Conservation (phyloP, 768 basidiomycete genomes). For the Psilocybe tampanensis region DNA sequence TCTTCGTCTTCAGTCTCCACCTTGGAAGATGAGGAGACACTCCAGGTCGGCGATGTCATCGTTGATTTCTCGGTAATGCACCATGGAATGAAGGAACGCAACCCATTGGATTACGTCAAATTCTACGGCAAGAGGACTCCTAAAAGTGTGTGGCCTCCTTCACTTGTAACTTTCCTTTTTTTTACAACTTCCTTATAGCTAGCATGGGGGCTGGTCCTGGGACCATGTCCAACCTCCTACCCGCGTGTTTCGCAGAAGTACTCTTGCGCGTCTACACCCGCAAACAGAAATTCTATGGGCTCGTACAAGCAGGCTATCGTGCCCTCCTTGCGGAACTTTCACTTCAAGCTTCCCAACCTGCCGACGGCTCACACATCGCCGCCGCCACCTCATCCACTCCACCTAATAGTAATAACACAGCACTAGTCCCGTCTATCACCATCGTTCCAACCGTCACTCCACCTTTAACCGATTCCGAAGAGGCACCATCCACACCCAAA, state of each 20-base stretch:
- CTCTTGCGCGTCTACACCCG: conserved; percentile 71
- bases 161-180: neutral
- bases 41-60: conserved; percentile 55
- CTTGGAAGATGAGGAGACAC: conserved; percentile 10
- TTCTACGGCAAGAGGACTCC: conserved; percentile 75
- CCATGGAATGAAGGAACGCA: conserved; percentile 72
- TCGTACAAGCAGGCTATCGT: conserved; percentile 73
- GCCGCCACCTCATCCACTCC: too few species aligned
- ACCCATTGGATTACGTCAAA: conserved; percentile 68
- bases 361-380: conserved; percentile 1
- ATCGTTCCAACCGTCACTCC: conserved; percentile 25
- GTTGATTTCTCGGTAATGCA: conserved; percentile 71
- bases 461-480: conserved; percentile 33
- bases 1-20: conserved; percentile 7
- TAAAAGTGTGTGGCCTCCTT: conserved; percentile 46
- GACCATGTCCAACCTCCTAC: conserved; percentile 68
- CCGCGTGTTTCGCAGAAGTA: conserved; percentile 68
- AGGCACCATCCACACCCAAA: conserved; percentile 40
- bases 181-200: neutral
- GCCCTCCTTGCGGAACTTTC: conserved; percentile 33
- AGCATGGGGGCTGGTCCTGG: conserved; percentile 48
- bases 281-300: conserved; percentile 53
- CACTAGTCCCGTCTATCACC: neutral
- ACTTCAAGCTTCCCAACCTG: conserved; percentile 18
- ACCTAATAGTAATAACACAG: too few species aligned